Base-by-base conservation (phyloP, 2,329 filamentous ascomycete species). In the Colletotrichum australisinense region DNA sequence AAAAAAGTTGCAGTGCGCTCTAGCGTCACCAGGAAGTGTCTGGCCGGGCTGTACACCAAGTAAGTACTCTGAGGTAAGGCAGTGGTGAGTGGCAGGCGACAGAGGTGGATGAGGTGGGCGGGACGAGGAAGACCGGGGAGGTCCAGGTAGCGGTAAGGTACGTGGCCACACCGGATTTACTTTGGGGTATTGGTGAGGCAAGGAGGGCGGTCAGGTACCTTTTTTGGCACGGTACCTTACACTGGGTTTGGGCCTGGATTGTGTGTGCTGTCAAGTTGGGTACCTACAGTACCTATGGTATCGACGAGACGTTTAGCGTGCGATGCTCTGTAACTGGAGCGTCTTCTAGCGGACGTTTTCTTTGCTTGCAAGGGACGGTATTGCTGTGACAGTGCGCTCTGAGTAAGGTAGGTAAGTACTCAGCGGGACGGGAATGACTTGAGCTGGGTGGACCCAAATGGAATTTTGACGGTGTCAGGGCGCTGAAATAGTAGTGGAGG, bases 1-100 rank as follows among this genome's bases (percentile, higher is more conserved):
- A 74, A 74, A 74, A 74, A 64, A 67, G 68, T 49, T 74, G 72
- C 69, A 67, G 63, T 65, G 59, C 49, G 52, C 63, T 62, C n/a
- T 67, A 59, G 63, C 32, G 68, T 38, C 30, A 49, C 42, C 42
- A 38, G 16, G 38, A 42, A 42, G 38, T 19, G 46, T 63, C 46
- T 22, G 46, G 46, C 46, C 28, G 7, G 62, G 30, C 30, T 16
- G 46, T 63, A 24, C 28, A 58, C 42, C 42, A 49, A 35, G 59
- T 49, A 35, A 28, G 58, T 30, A 49, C 42, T 49, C 58, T 32
- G 28, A 69, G 66, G 58, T 30, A 38, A 11, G 57, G 30, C 22
- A 55, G 30, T 11, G 9, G 46, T 35, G 32, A 35, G 32, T 35
- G 32, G 32, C 32, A 35, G 32, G 59, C 32, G 14, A 26, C 26